Percentiles rank a stretch among this genome's conserved stretches.
Conservation (phyloP, 78 protist species). For the Dictyostelium firmibasis region DNA sequence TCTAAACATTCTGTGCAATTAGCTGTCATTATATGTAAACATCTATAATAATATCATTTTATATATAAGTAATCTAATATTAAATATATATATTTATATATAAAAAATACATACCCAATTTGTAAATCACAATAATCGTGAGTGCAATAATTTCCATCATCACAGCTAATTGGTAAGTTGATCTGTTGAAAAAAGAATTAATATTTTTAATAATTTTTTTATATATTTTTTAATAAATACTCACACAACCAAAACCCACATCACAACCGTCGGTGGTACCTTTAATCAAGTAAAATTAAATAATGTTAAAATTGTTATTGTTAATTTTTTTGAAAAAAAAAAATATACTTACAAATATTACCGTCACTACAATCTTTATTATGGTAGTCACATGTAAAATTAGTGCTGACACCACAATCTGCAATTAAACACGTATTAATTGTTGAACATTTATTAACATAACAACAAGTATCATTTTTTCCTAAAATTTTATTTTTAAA, state of each 20-base stretch:
- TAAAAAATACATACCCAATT: background rate
- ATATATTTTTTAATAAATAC: background rate
- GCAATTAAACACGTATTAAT: background rate
- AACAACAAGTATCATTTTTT: conserved; percentile 17
- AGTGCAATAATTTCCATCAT: background rate
- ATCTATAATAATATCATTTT: no score
- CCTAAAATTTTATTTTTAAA: background rate
- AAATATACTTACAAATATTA: background rate
- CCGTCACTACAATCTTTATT: background rate
- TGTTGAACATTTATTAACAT: background rate
- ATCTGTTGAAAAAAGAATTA: background rate
- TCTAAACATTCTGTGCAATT: background rate
- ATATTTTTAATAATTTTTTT: no score
- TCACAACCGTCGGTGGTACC: background rate
- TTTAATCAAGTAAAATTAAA: background rate
- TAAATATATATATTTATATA: no score
- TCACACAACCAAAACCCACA: conserved; percentile 5
- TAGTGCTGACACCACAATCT: background rate
- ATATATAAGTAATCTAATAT: no score
- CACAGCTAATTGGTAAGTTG: background rate
- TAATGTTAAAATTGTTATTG: background rate
- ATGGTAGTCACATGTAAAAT: background rate
- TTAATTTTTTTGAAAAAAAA: background rate
- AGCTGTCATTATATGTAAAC: background rate
- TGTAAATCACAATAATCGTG: background rate